Evolutionary conservation across 768 basidiomycete species (phyloP).

Genomic region (Suillus cothurnatus): DNA sequence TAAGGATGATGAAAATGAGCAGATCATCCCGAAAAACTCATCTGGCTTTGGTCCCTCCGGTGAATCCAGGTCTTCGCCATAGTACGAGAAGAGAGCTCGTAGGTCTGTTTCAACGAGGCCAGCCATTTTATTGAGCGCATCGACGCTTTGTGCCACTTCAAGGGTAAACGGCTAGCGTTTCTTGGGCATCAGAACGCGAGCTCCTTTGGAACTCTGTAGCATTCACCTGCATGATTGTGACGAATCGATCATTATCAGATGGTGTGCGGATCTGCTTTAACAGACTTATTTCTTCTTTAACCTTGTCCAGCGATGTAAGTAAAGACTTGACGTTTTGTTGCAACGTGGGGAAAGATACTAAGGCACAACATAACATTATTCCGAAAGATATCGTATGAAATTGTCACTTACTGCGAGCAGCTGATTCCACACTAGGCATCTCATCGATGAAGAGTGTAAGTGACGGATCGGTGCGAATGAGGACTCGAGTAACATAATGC

Average conservation of each 20-base stretch:
- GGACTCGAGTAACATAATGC: conserved; percentile 81
- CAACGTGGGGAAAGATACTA: conserved; percentile 76
- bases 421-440: conserved; percentile 78
- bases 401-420: conserved; percentile 62
- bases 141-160: conserved; percentile 53
- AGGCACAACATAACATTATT: neutral
- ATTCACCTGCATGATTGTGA: conserved; percentile 68
- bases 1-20: conserved; percentile 73
- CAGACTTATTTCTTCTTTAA: conserved; percentile 56
- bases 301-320: conserved; percentile 54
- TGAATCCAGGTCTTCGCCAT: conserved; percentile 71
- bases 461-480: conserved; percentile 66
- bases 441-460: conserved; percentile 79
- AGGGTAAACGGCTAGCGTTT: conserved; percentile 49
- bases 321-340: conserved; percentile 61
- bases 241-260: conserved; percentile 59
- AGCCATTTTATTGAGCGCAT: conserved; percentile 67
- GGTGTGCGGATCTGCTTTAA: conserved; percentile 36
- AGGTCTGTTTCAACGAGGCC: conserved; percentile 61
- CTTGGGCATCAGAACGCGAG: neutral
- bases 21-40: conserved; percentile 76
- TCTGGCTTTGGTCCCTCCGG: conserved; percentile 74
- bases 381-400: neutral
- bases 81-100: conserved; percentile 63
- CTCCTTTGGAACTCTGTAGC: neutral